Conservation (phyloP, 176 grass and related monocot genomes). For the Oryza australiensis region DNA sequence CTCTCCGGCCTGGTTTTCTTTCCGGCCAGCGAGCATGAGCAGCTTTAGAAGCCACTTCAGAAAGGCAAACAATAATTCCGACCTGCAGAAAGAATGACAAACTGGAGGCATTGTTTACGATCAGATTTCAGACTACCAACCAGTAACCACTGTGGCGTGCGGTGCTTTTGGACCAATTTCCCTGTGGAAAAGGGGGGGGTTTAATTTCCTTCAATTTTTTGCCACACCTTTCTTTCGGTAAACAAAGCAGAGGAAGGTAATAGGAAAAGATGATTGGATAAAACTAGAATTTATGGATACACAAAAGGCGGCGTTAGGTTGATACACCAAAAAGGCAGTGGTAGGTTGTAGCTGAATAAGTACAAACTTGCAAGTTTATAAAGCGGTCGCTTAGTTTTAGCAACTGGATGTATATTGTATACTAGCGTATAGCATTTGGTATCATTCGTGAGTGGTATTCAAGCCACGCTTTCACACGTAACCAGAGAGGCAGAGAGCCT, state of each 20-base stretch:
- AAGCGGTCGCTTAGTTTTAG: not conserved
- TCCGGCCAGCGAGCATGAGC: not conserved
- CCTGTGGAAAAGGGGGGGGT: not conserved
- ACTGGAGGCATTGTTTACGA: conserved; percentile 29
- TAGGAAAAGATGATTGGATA: not conserved
- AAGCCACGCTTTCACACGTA: not conserved
- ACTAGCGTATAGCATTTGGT: not conserved
- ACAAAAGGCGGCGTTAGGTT: not conserved
- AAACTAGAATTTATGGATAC: not conserved
- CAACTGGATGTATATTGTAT: not conserved
- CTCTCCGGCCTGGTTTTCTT: not conserved
- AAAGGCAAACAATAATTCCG: conserved; percentile 47
- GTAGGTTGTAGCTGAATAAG: conserved; percentile 28
- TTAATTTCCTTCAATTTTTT: not conserved
- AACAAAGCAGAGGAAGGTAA: not conserved
- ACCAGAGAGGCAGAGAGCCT: not conserved
- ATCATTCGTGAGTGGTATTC: not conserved
- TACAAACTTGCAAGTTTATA: conserved; percentile 25
- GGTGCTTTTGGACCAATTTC: conserved; percentile 36
- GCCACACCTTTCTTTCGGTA: conserved; percentile 14
- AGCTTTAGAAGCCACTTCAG: conserved; percentile 47
- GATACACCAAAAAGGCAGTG: not conserved
- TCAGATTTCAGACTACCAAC: conserved; percentile 43
- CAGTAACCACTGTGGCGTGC: conserved; percentile 46
- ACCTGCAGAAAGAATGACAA: not conserved